Conservation (phyloP, 768 basidiomycete genomes). For the Xerocomus brunneocitrinus region DNA sequence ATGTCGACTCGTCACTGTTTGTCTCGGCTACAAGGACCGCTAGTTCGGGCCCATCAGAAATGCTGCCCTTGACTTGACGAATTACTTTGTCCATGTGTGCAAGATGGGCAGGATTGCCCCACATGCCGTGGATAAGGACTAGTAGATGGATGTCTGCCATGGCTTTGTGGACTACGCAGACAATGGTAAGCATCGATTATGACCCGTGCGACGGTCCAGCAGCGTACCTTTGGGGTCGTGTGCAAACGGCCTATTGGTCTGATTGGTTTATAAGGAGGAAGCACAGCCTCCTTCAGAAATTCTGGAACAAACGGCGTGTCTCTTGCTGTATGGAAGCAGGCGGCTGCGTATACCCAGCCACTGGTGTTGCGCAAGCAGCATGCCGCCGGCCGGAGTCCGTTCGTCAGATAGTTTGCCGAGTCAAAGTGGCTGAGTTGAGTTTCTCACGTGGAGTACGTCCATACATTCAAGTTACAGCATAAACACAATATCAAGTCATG, state of each 20-base stretch:
- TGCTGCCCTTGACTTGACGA: conserved; percentile 35
- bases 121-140: conserved; percentile 63
- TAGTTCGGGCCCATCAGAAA: conserved; percentile 39
- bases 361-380: no score
- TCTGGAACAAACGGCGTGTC: neutral
- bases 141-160: conserved; percentile 38
- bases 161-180: neutral
- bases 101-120: conserved; percentile 72
- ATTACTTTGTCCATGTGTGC: conserved; percentile 53
- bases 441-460: no score
- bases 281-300: neutral
- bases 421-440: no score
- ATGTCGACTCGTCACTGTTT: conserved; percentile 63
- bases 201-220: neutral
- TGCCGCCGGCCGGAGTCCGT: no score
- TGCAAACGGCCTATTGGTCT: neutral
- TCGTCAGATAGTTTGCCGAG: no score
- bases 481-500: conserved; percentile 5
- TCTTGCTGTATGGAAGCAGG: no score
- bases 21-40: conserved; percentile 62
- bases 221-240: conserved; percentile 7
- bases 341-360: no score
- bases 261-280: neutral
- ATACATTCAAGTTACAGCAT: neutral
- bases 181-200: neutral